phyloP scores from a whole-genome alignment of 768 basidiomycete species.

The Lentinula edodes region DNA sequence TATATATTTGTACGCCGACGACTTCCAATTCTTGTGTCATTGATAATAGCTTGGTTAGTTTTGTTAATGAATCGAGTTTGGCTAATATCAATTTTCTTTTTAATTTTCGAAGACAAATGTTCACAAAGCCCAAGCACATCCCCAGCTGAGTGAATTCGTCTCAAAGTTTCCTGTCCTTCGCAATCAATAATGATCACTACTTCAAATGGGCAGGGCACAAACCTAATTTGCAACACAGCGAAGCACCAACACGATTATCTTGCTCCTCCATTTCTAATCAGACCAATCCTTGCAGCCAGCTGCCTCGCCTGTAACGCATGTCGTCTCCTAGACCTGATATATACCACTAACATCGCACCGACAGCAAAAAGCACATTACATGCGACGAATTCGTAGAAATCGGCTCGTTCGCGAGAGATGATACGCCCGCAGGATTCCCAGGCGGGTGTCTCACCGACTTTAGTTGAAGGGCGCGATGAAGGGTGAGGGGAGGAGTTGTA shows the following conservation, averaged over 20 bases:
- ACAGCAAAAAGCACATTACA: slow-evolving; percentile 73
- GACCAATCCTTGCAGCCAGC: slow-evolving; percentile 82
- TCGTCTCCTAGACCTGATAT: slow-evolving; percentile 63
- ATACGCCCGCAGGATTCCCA: slow-evolving; percentile 95
- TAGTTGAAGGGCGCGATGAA: background rate
- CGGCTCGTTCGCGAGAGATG: slow-evolving; percentile 67
- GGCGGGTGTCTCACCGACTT: slow-evolving; percentile 60
- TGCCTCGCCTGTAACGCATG: slow-evolving; percentile 73
- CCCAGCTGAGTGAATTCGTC: no score
- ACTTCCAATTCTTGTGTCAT: no score
- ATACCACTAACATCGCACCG: slow-evolving; percentile 58
- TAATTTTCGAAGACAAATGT: no score
- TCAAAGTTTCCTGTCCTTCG: no score
- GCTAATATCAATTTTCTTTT: no score
- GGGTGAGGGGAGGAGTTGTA: background rate
- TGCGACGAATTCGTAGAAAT: slow-evolving; percentile 89
- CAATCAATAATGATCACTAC: no score
- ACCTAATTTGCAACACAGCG: background rate
- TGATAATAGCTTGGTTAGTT: no score
- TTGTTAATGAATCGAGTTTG: no score
- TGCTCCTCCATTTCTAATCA: slow-evolving; percentile 40
- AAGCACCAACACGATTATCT: background rate
- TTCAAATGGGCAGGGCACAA: background rate
- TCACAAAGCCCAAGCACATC: no score
- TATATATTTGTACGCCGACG: no score